A percentile compares a stretch with the other conserved stretches of the same genome.
Conservation (phyloP, 306 rosid species). For the Casuarina cunninghamiana region DNA sequence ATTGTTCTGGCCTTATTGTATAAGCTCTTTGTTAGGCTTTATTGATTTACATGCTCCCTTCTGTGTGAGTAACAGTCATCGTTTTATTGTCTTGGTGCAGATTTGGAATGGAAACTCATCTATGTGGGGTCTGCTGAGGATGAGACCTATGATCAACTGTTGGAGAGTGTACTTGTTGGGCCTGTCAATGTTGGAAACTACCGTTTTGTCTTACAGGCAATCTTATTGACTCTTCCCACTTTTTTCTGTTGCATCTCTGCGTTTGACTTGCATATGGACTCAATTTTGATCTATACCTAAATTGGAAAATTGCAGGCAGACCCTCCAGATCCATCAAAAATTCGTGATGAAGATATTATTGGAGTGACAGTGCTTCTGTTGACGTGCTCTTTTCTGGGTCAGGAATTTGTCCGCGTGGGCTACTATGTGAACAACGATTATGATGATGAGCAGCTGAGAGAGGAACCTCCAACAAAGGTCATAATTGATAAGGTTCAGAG, state of each 20-base stretch:
- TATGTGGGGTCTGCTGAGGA: conserved; percentile 96
- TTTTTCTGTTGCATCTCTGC: background rate
- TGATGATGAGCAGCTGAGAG: conserved; percentile 87
- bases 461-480: conserved; percentile 86
- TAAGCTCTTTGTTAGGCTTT: background rate
- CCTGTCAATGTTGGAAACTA: conserved; percentile 93
- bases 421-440: conserved; percentile 95
- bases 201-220: conserved; percentile 84
- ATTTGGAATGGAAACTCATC: conserved; percentile 92
- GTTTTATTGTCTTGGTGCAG: conserved; percentile 33
- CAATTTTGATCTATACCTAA: background rate
- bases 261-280: conserved; percentile 12
- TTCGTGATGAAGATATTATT: conserved; percentile 88
- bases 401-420: conserved; percentile 85
- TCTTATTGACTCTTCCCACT: background rate
- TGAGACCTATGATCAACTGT: conserved; percentile 82
- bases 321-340: conserved; percentile 90
- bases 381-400: conserved; percentile 89
- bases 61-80: conserved; percentile 8
- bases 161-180: conserved; percentile 94
- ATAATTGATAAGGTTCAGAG: conserved; percentile 73
- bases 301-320: conserved; percentile 59
- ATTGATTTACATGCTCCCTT: background rate
- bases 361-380: conserved; percentile 81
- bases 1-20: background rate